Evolutionary conservation across 768 basidiomycete species (phyloP).

Genomic region (Russula abietina): DNA sequence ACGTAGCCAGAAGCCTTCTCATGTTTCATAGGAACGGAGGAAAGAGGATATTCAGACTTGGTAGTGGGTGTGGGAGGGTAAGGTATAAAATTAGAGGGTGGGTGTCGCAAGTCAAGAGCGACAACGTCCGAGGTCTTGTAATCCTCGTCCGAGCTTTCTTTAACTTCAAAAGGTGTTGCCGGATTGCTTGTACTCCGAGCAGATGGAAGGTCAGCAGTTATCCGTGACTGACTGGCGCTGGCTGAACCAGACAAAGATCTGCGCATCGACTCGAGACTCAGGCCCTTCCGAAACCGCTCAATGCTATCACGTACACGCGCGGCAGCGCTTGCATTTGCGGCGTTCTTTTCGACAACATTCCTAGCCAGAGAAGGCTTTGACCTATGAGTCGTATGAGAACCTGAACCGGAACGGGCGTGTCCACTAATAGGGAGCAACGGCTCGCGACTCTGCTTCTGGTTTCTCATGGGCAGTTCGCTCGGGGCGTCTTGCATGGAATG

Average conservation of each 20-base stretch:
- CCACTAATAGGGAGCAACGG: conserved; percentile 59
- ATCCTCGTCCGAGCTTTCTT: conserved; percentile 18
- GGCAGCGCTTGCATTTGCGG: conserved; percentile 27
- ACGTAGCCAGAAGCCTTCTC: conserved; percentile 37
- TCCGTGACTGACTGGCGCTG: conserved; percentile 20
- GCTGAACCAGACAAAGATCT: conserved; percentile 26
- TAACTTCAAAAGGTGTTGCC: conserved; percentile 20
- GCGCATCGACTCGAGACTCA: conserved; percentile 35
- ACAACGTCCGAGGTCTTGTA: conserved; percentile 19
- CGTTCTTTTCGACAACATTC: conserved; percentile 30
- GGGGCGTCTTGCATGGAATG: conserved; percentile 30
- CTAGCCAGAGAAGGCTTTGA: conserved; percentile 26
- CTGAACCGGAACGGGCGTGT: conserved; percentile 24
- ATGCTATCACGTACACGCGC: conserved; percentile 52
- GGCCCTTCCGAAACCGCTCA: conserved; percentile 50
- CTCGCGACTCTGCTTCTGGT: conserved; percentile 60
- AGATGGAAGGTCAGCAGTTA: conserved; percentile 19
- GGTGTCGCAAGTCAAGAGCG: conserved; percentile 15
- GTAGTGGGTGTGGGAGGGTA: conserved; percentile 20
- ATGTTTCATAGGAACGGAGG: conserved; percentile 31
- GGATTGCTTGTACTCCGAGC: conserved; percentile 11
- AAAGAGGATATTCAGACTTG: conserved; percentile 28
- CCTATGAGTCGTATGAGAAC: conserved; percentile 26
- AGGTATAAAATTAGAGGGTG: conserved; percentile 17
- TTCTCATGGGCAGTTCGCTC: conserved; percentile 34